phyloP scores from a whole-genome alignment of 345 rosid genomes.

The Kernera saxatilis region DNA sequence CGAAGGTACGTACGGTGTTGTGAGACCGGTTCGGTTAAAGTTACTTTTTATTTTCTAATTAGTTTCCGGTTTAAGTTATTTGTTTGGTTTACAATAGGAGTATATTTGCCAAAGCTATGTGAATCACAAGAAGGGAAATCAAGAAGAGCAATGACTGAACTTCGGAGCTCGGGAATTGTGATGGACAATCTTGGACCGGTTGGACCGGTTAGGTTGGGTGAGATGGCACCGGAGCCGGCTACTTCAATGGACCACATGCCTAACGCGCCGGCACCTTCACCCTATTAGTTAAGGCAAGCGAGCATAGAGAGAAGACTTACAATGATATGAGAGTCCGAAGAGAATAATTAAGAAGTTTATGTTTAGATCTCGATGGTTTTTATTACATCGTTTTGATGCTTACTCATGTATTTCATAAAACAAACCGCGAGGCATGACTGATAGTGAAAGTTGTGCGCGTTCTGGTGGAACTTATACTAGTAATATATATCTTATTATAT shows the following conservation, averaged over 20 bases:
- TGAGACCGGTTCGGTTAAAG: neutral
- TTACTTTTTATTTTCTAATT: neutral
- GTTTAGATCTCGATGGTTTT: neutral
- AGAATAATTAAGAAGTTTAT: neutral
- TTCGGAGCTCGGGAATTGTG: conserved; percentile 53
- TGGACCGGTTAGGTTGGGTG: conserved; percentile 12
- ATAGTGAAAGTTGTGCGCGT: neutral
- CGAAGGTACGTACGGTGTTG: conserved; percentile 49
- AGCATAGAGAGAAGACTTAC: neutral
- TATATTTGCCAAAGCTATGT: conserved; percentile 71
- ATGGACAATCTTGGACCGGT: conserved; percentile 24
- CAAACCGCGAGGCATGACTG: neutral
- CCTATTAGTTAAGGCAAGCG: neutral
- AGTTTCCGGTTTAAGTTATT: neutral
- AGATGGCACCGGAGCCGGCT: conserved; percentile 22
- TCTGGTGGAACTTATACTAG: neutral
- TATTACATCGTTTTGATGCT: neutral
- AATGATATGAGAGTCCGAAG: neutral
- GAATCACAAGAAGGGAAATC: conserved; percentile 43
- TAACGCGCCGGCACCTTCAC: neutral
- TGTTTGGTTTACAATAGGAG: conserved; percentile 37
- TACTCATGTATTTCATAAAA: neutral
- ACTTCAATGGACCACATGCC: neutral
- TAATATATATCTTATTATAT: neutral
- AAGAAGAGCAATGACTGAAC: conserved; percentile 54